Percentiles rank a stretch among this genome's conserved stretches.
These are phyloP conservation scores for Pyracantha coccinea DNA, from an alignment of 331 rosid species.

Conservation along the genomic window DNA sequence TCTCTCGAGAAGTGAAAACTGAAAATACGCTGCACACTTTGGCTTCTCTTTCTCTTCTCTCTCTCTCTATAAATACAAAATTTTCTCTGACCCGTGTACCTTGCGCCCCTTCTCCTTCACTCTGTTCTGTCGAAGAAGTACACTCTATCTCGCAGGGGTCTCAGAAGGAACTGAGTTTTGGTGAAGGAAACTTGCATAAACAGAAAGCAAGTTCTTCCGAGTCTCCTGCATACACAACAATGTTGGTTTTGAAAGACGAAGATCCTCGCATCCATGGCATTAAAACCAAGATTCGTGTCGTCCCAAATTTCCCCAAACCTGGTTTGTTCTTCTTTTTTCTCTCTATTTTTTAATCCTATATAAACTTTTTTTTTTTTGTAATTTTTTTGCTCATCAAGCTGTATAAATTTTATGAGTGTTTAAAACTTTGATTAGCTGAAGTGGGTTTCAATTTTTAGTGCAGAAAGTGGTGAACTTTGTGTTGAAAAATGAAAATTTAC, in stretches of 20 bases:
- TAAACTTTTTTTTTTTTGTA: too few species aligned
- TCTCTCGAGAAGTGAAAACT: conserved; percentile 4
- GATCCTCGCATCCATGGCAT: conserved; percentile 81
- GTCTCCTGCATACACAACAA: conserved; percentile 27
- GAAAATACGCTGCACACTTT: conserved; percentile 2
- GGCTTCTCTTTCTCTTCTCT: background rate
- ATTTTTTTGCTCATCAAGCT: background rate
- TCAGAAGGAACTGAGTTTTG: background rate
- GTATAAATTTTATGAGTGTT: background rate
- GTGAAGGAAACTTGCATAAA: conserved; percentile 10
- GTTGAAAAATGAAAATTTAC: too few species aligned
- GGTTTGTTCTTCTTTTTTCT: conserved; percentile 29
- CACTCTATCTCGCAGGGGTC: background rate
- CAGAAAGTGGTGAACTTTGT: conserved; percentile 2
- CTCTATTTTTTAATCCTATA: background rate
- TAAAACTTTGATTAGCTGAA: background rate
- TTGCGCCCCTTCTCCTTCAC: background rate
- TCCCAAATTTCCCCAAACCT: conserved; percentile 78
- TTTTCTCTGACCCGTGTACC: background rate
- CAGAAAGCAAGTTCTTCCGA: background rate
- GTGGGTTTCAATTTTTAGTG: conserved; percentile 8
- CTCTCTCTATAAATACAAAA: conserved; percentile 13
- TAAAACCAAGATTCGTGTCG: conserved; percentile 84
- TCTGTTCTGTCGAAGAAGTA: background rate
- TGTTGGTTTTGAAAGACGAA: conserved; percentile 53